These are phyloP conservation scores for Candida suzukii DNA, from an alignment of 805 yeast species.

Conservation along the genomic window DNA sequence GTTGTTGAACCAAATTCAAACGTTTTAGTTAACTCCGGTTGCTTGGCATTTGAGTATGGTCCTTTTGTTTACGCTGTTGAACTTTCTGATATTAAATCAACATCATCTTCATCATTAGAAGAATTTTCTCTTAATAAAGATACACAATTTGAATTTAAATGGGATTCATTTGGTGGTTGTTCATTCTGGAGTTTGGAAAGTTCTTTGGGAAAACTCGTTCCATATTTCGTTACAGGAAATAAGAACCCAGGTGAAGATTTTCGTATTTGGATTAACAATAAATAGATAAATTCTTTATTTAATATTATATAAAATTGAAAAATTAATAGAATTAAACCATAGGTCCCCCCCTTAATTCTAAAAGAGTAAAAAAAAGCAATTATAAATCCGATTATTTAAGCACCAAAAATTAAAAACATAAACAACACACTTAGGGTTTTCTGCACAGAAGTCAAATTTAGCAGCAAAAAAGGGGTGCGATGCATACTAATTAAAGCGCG, in stretches of 20 bases:
- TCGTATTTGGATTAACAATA: conserved; percentile 14
- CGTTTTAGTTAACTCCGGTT: conserved; percentile 12
- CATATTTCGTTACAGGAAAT: conserved; percentile 16
- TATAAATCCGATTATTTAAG: too few species aligned
- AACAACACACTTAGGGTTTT: too few species aligned
- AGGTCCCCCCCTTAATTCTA: too few species aligned
- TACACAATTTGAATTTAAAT: too few species aligned
- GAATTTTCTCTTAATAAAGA: background rate
- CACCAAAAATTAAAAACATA: too few species aligned
- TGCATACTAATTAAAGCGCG: too few species aligned
- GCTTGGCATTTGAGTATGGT: conserved; percentile 15
- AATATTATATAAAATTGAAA: too few species aligned
- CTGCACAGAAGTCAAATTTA: too few species aligned
- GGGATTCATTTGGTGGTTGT: conserved; percentile 4
- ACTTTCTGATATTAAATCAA: conserved; percentile 8
- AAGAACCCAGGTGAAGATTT: conserved; percentile 17
- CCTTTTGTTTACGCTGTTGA: conserved; percentile 16
- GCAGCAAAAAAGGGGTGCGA: too few species aligned
- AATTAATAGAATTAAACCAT: too few species aligned
- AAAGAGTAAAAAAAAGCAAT: too few species aligned
- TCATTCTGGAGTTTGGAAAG: conserved; percentile 8
- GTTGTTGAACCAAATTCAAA: conserved; percentile 11
- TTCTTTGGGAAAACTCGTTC: conserved; percentile 8
- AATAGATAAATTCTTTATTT: too few species aligned
- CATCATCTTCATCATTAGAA: conserved; percentile 4